These are phyloP conservation scores for Mycena sp. DNA, from an alignment of 1,284 basidiomycete species.

Conservation along the genomic window DNA sequence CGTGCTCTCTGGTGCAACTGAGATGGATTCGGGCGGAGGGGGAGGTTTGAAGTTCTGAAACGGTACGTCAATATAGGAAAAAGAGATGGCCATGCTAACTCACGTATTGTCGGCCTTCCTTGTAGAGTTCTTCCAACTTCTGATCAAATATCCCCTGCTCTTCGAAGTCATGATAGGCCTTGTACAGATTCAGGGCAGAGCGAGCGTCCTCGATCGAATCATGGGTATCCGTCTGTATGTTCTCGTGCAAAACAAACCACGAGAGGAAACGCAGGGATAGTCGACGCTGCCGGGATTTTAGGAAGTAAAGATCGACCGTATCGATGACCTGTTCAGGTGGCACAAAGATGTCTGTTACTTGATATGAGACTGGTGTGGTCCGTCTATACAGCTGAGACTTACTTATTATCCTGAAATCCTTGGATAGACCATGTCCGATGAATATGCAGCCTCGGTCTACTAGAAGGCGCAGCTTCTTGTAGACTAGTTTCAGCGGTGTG, in stretches of 20 bases:
- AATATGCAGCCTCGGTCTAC: conserved; percentile 98
- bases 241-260: conserved; percentile 91
- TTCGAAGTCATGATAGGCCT: conserved; percentile 85
- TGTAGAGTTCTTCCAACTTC: conserved; percentile 86
- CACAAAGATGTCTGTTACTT: conserved; percentile 89
- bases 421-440: conserved; percentile 98
- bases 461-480: conserved; percentile 96
- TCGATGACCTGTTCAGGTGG: conserved; percentile 96
- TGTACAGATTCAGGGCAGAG: conserved; percentile 89
- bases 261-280: conserved; percentile 94
- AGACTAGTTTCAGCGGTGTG: conserved; percentile 95
- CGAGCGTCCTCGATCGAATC: conserved; percentile 97
- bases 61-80: background rate
- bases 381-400: conserved; percentile 42
- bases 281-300: conserved; percentile 83
- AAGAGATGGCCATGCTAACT: conserved; percentile 37
- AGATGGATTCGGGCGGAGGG: conserved; percentile 34
- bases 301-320: conserved; percentile 95
- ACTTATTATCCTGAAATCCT: conserved; percentile 99
- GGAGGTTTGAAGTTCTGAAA: conserved; percentile 69
- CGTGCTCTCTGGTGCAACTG: background rate
- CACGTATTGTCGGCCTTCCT: conserved; percentile 76
- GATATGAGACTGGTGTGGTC: background rate
- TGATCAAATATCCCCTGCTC: conserved; percentile 84
- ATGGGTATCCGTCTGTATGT: conserved; percentile 94